Evolutionary conservation across 495 filamentous ascomycete genomes (phyloP), one percentile per base, ranked within the genome.

Genomic region (Penicillium samsonianum): DNA sequence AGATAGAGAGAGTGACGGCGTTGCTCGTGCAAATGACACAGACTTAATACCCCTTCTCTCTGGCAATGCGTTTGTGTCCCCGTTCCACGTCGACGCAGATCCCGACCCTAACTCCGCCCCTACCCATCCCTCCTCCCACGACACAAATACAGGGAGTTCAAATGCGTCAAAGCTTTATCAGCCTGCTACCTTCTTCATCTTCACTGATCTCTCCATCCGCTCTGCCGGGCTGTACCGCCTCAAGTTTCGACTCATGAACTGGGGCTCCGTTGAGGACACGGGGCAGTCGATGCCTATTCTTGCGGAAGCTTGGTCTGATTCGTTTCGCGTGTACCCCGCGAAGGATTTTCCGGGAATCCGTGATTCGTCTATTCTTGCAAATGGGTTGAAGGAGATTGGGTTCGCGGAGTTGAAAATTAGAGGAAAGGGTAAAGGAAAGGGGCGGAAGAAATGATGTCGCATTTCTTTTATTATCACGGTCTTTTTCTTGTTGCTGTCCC

Each of bases 291-390:
- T 81, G 28, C 82, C 85, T 11, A 84, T 90, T 23, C 74, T 88
- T 6, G 84, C 86, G 0, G 79, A 83, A 26, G 81, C 81, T 14
- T 85, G 89, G 82, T 92, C 87, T 58, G 86, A 90, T 38, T 75
- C 85, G 10, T 96, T 98, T 68, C 85, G 86, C 22, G 93, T 97
- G 20, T 96, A 87, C 69, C 91, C 90, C n/a, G 91, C 93, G 17
- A 96, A 97, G 68, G 93, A 97, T 69, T 98, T 98, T 60, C 90
- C 90, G 0, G 93, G 93, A 8, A 96, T 98, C 92, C 78, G 85
- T 51, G 85, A 76, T 30, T 78, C 74, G 3, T 75, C 72, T 5
- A 59, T 61, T 59, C 60, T 78, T 3, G 68, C 71, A 0, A 65
- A 72, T 50, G 68, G 70, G 11, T 55, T 77, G 59, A 78, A 74